Conservation (phyloP, 2,329 filamentous ascomycete species). For the Epichloe hybrida region DNA sequence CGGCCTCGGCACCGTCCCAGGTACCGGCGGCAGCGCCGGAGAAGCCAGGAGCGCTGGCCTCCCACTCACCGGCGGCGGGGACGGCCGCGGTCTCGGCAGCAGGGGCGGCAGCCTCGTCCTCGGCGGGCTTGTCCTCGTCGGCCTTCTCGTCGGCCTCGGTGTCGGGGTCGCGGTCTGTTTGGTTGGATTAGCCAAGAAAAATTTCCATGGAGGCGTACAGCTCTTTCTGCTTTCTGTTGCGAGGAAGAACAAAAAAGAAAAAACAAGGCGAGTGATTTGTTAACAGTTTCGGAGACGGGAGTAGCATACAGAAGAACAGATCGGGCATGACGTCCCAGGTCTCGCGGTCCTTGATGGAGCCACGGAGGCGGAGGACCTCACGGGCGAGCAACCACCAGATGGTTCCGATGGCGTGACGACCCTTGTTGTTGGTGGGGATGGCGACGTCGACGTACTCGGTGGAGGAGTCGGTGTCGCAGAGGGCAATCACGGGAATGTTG, state of each 20-base stretch:
- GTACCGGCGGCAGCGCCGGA: constrained; percentile 42
- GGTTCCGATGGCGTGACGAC: constrained; percentile 95
- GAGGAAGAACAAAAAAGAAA: not conserved
- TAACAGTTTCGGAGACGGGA: too few species aligned
- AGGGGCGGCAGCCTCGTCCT: constrained; percentile 69
- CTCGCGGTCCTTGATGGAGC: constrained; percentile 91
- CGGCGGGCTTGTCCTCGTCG: constrained; percentile 78
- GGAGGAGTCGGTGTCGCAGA: constrained; percentile 97
- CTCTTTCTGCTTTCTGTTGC: not conserved
- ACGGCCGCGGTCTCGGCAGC: constrained; percentile 70
- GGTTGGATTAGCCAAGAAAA: constrained; percentile 7
- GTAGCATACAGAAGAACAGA: constrained; percentile 83
- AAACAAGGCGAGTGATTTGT: not conserved
- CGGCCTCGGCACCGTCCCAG: constrained; percentile 43
- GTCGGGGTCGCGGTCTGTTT: constrained; percentile 85
- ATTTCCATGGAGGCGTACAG: not conserved
- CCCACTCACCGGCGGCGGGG: constrained; percentile 63
- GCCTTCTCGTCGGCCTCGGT: constrained; percentile 98
- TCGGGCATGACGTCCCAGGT: constrained; percentile 99
- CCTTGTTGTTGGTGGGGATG: constrained; percentile 99
- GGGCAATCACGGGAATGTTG: constrained; percentile 99
- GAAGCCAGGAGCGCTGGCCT: constrained; percentile 61
- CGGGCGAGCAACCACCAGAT: constrained; percentile 99
- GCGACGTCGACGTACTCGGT: constrained; percentile 99
- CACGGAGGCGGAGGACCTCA: constrained; percentile 97